These are phyloP conservation scores for Plasmopara halstedii DNA, from an alignment of 352 stramenopile genomes.

Conservation along the genomic window DNA sequence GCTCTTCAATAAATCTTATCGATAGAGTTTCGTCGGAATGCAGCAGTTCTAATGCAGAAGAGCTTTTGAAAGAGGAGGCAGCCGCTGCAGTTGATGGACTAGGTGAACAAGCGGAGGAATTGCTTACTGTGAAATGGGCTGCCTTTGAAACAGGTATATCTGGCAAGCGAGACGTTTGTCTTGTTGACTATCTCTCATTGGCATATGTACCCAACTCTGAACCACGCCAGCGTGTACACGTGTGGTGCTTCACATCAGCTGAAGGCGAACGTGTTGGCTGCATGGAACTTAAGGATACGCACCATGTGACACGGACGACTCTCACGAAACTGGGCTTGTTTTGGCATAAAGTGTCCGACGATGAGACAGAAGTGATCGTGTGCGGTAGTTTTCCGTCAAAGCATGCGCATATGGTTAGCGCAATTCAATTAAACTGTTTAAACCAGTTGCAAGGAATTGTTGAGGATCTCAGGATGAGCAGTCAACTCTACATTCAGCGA, in stretches of 20 bases:
- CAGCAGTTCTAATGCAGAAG: slow-evolving; percentile 18
- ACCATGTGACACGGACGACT: slow-evolving; percentile 43
- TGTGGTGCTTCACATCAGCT: slow-evolving; percentile 72
- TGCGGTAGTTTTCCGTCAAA: slow-evolving; percentile 73
- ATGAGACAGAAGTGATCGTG: slow-evolving; percentile 73
- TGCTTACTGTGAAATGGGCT: slow-evolving; percentile 72
- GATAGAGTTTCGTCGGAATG: slow-evolving; percentile 14
- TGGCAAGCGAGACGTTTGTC: slow-evolving; percentile 56
- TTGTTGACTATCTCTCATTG: slow-evolving; percentile 67
- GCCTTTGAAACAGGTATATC: slow-evolving; percentile 53
- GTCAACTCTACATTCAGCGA: slow-evolving; percentile 63
- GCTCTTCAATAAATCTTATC: slow-evolving; percentile 17
- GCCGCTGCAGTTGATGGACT: slow-evolving; percentile 15
- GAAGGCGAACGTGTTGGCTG: slow-evolving; percentile 73
- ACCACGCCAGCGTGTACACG: slow-evolving; percentile 41
- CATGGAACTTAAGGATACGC: slow-evolving; percentile 66
- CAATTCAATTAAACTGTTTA: slow-evolving; percentile 44
- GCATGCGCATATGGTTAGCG: slow-evolving; percentile 46
- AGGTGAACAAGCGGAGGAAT: slow-evolving; percentile 34
- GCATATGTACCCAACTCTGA: slow-evolving; percentile 57
- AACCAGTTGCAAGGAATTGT: slow-evolving; percentile 54
- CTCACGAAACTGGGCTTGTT: slow-evolving; percentile 68
- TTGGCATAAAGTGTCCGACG: slow-evolving; percentile 54
- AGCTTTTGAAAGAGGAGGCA: slow-evolving; percentile 21
- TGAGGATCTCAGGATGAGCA: slow-evolving; percentile 67